Percentiles rank a stretch among this genome's conserved stretches.
Evolutionary conservation across 352 stramenopile species (phyloP).

Genomic region (Phytophthora pini): DNA sequence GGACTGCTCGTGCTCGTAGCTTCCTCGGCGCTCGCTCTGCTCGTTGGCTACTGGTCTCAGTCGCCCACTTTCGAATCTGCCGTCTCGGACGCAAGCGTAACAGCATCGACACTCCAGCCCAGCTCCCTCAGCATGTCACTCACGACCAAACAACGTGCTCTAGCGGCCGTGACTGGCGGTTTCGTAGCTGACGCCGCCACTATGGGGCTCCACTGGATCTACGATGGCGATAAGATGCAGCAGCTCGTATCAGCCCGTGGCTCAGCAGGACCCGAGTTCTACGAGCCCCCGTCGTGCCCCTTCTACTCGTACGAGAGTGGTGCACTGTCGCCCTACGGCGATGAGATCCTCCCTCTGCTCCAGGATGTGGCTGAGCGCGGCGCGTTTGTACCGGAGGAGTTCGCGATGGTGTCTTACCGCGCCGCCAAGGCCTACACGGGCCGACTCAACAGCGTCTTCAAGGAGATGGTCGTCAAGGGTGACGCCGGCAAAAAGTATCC

Average conservation of each 20-base stretch:
- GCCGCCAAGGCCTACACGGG: conserved; percentile 66
- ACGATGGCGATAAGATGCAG: conserved; percentile 59
- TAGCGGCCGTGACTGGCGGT: conserved; percentile 52
- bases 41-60: conserved; percentile 8
- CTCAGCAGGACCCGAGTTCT: conserved; percentile 47
- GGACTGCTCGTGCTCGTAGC: background rate
- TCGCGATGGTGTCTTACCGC: conserved; percentile 55
- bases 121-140: conserved; percentile 19
- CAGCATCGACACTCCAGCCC: background rate
- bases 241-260: conserved; percentile 37
- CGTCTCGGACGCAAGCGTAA: conserved; percentile 1
- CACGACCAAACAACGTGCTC: conserved; percentile 48
- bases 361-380: conserved; percentile 51
- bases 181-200: conserved; percentile 73
- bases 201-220: conserved; percentile 84
- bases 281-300: conserved; percentile 61
- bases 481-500: conserved; percentile 66
- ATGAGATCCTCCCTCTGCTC: conserved; percentile 71
- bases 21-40: conserved; percentile 3
- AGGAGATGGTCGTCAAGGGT: conserved; percentile 70
- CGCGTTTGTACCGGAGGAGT: conserved; percentile 52
- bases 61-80: conserved; percentile 19
- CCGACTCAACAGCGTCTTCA: conserved; percentile 71
- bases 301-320: conserved; percentile 72
- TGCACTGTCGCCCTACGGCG: conserved; percentile 64